Base-by-base conservation (phyloP, 805 yeast genomes). In the Lipomyces yamadae region DNA sequence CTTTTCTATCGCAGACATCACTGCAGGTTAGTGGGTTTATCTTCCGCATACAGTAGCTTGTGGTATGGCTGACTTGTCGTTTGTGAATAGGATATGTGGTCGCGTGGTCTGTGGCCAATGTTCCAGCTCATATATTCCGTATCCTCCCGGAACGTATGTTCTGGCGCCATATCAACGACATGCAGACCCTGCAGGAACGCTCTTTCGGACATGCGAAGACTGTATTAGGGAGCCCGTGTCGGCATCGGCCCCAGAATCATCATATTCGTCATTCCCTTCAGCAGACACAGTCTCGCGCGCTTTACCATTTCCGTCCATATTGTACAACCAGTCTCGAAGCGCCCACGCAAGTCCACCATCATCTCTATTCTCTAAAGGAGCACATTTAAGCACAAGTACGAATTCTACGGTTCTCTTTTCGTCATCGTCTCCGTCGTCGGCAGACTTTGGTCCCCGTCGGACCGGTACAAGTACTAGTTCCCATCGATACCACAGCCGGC, bases 1-100 rank as follows among this genome's bases (percentile, higher is more conserved):
- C 77, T 90, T 64, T 86, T 89, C 76, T 84, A 81, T 74, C 82
- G 97, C 65, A 83, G 92, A 64, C 97, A 91, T 78, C 97, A 91
- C 76, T 91, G 97, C 76, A 81, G 95, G 61, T 81, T 79, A 66
- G 74, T 62, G 11, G 7, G 6, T 5, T 29, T 24, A 8, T 4
- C 55, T 11, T n/a, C 11, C 29, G 34, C 11, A 39, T 34, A 11
- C 4, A 10, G n/a, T 32, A 30, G 13, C 29, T 18, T 32, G 15
- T 18, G 11, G 42, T 37, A 24, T 15, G 50, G n/a, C 55, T n/a
- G n/a, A 63, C 60, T 75, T 64, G 15, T 37, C 62, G 50, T 18
- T 70, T 56, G n/a, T 56, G 58, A 34, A 5, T 50, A 77, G 82
- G 13, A 77, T 78, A 65, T 91, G 97, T 78, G 97, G 97, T 2